phyloP scores from a whole-genome alignment of 148 eudicot genomes.

The Chenopodium berlandieri region DNA sequence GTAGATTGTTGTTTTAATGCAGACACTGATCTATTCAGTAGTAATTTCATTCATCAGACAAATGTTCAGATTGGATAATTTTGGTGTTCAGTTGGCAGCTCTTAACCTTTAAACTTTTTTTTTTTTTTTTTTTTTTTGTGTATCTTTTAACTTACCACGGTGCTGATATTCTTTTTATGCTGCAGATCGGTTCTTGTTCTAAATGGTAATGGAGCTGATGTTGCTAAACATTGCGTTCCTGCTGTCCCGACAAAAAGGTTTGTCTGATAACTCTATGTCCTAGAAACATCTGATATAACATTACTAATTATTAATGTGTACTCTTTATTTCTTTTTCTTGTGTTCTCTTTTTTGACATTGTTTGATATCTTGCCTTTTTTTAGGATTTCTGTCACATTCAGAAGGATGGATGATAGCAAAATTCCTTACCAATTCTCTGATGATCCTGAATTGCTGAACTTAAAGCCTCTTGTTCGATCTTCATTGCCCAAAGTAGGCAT shows the following conservation, averaged over 20 bases:
- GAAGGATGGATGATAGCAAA: conserved; percentile 62
- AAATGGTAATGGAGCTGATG: conserved; percentile 60
- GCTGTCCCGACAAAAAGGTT: conserved; percentile 59
- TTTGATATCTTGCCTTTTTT: conserved; percentile 1
- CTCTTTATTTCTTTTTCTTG: background rate
- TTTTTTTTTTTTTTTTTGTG: no score
- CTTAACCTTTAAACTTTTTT: background rate
- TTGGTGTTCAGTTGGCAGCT: no score
- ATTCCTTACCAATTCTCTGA: conserved; percentile 40
- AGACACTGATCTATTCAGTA: no score
- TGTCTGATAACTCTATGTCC: background rate
- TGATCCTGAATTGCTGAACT: conserved; percentile 40
- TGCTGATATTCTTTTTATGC: background rate
- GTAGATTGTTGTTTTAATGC: background rate
- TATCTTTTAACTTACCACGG: background rate
- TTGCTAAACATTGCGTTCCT: conserved; percentile 61
- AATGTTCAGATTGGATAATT: background rate
- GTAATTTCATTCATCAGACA: background rate
- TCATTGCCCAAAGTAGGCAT: conserved; percentile 16
- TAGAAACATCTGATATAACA: background rate
- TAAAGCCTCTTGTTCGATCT: conserved; percentile 38
- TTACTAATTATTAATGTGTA: background rate
- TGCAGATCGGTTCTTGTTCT: conserved; percentile 61
- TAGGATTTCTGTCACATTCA: conserved; percentile 63
- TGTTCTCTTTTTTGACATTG: background rate